Evolutionary conservation across 1,284 basidiomycete genomes (phyloP), one percentile per base, ranked within the genome.

Genomic region (Naganishia albida): DNA sequence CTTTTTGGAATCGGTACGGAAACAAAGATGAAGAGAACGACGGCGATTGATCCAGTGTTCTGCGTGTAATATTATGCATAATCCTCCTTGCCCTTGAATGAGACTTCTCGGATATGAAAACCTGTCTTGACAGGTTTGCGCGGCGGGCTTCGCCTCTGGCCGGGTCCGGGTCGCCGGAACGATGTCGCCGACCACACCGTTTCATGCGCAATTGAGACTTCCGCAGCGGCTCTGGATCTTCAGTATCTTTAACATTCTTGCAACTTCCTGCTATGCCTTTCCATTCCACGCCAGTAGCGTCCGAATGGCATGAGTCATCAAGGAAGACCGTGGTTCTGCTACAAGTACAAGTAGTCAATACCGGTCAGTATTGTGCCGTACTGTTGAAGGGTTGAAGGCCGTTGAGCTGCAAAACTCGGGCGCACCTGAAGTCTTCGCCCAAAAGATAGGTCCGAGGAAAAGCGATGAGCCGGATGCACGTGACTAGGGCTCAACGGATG

Each of bases 61-160:
- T 16, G 38, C 20, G 57, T 60, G 57, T 60, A 60, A 40, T 38
- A 60, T 60, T 48, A 50, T 57, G 57, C 57, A 60, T 60, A 60
- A 60, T 50, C 57, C 57, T 30, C 20, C 57, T 60, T 60, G 57
- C 46, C 28, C n/a, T 38, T 20, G 16, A 0, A 15, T 34, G 34
- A 34, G 34, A 34, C 34, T 34, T n/a, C n/a, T n/a, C n/a, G n/a
- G n/a, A n/a, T n/a, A n/a, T n/a, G n/a, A n/a, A n/a, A n/a, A n/a
- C n/a, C n/a, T n/a, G n/a, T n/a, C n/a, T n/a, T n/a, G n/a, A n/a
- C n/a, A n/a, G n/a, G n/a, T n/a, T n/a, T n/a, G n/a, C n/a, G n/a
- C n/a, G n/a, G n/a, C n/a, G n/a, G n/a, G n/a, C n/a, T n/a, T n/a
- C n/a, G n/a, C n/a, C n/a, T n/a, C n/a, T n/a, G n/a, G n/a, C n/a